Percentiles rank a stretch among this genome's conserved stretches.
These are phyloP conservation scores for Kickxella alabastrina DNA, from an alignment of 192 early-diverging fungal genomes.

Conservation along the genomic window DNA sequence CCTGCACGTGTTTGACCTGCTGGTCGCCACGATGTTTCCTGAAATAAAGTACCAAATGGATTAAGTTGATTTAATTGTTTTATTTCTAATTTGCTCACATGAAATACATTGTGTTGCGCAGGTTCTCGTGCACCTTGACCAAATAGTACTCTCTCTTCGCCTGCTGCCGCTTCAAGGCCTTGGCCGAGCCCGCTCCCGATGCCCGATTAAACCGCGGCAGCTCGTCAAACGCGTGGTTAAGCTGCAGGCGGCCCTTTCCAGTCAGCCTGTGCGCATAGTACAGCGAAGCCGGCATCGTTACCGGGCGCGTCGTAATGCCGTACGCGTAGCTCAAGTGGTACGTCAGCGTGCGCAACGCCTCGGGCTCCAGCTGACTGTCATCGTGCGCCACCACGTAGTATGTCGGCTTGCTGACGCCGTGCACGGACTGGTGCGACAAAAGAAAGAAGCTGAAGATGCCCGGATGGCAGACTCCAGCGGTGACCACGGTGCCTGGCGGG, in stretches of 20 bases:
- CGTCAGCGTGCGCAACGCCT: conserved; percentile 12
- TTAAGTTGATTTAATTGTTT: not conserved
- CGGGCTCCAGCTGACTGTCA: conserved; percentile 5
- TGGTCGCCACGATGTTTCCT: conserved; percentile 66
- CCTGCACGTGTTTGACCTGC: conserved; percentile 71
- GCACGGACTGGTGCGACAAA: conserved; percentile 15
- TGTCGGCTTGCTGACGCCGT: conserved; percentile 15
- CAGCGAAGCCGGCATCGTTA: conserved; percentile 30
- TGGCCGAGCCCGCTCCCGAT: not conserved
- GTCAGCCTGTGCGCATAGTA: conserved; percentile 45
- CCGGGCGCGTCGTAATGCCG: conserved; percentile 13
- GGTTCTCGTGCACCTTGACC: conserved; percentile 23
- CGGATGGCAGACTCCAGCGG: not conserved
- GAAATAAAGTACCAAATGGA: conserved; percentile 51
- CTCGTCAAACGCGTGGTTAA: conserved; percentile 8
- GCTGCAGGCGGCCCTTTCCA: conserved; percentile 25
- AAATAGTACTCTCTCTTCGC: not conserved
- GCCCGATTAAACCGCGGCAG: conserved; percentile 9
- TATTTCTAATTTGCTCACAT: conserved; percentile 4
- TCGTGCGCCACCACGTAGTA: conserved; percentile 41
- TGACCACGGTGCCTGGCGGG: conserved; percentile 20
- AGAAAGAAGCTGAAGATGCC: conserved; percentile 21
- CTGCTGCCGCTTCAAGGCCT: not conserved
- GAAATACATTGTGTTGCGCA: conserved; percentile 36
- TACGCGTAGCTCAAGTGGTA: conserved; percentile 31